Evolutionary conservation across 1,139 yeast species (phyloP).

Genomic region (Zygoascus meyerae): DNA sequence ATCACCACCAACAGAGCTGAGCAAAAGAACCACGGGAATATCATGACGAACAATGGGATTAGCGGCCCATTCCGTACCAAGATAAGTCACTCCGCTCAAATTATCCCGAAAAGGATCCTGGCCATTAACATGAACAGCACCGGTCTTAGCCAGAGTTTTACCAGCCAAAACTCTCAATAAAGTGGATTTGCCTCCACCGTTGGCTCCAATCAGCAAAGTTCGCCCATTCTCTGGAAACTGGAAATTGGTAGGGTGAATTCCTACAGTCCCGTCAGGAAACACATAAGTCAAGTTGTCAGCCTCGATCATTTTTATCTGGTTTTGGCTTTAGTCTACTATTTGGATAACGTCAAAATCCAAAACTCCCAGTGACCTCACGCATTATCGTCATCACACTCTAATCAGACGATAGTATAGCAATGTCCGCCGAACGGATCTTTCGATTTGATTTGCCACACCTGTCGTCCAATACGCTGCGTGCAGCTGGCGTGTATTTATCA

Average conservation of each 20-base stretch:
- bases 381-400: too few relatives aligned
- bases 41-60: constrained; percentile 87
- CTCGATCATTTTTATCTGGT: constrained; percentile 42
- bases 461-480: constrained; percentile 60
- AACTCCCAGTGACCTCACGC: too few relatives aligned
- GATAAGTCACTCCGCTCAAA: constrained; percentile 68
- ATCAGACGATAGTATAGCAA: too few relatives aligned
- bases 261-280: constrained; percentile 62
- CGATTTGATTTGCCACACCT: constrained; percentile 29
- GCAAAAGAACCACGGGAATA: constrained; percentile 72
- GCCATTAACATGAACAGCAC: constrained; percentile 61
- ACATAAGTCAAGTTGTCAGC: constrained; percentile 63
- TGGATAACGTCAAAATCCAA: too few relatives aligned
- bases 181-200: constrained; percentile 97
- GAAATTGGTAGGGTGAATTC: constrained; percentile 59
- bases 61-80: constrained; percentile 97
- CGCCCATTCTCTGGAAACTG: constrained; percentile 66
- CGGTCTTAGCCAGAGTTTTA: constrained; percentile 74
- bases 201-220: constrained; percentile 80
- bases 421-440: constrained; percentile 14
- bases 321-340: too few relatives aligned
- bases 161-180: constrained; percentile 81
- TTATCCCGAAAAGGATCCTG: constrained; percentile 74
- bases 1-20: constrained; percentile 81
- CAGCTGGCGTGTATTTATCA: constrained; percentile 66